phyloP scores from a whole-genome alignment of 2,329 filamentous ascomycete genomes.

The Nigrospora oryzae region DNA sequence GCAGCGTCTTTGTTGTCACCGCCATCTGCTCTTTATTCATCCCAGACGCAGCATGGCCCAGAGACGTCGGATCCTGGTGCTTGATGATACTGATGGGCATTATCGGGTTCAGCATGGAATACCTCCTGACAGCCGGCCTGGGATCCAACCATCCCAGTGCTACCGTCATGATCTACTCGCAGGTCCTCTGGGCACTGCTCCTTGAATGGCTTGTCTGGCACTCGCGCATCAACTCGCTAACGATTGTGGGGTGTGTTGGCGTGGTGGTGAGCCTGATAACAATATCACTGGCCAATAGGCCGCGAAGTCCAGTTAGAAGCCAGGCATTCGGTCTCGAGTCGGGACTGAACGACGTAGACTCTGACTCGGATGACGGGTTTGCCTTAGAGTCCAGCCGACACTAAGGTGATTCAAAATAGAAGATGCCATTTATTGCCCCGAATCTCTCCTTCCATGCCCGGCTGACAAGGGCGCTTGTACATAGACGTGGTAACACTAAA shows the following conservation, averaged over 20 bases:
- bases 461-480: too few relatives aligned
- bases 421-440: too few relatives aligned
- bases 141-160: not conserved
- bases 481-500: too few relatives aligned
- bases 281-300: not conserved
- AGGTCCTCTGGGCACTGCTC: not conserved
- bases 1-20: not conserved
- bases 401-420: too few relatives aligned
- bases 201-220: slow-evolving; percentile 1
- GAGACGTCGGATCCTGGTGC: not conserved
- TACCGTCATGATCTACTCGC: slow-evolving; percentile 1
- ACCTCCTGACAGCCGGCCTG: not conserved
- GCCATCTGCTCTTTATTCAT: not conserved
- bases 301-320: not conserved
- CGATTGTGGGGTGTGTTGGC: not conserved
- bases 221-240: not conserved
- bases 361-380: not conserved
- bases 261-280: not conserved
- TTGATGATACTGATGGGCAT: not conserved
- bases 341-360: not conserved
- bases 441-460: too few relatives aligned
- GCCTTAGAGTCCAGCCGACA: too few relatives aligned
- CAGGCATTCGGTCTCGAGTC: not conserved
- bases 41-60: not conserved
- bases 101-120: slow-evolving; percentile 1